Evolutionary conservation across 2,329 filamentous ascomycete genomes (phyloP).

Genomic region (Penicillium glabrum): DNA sequence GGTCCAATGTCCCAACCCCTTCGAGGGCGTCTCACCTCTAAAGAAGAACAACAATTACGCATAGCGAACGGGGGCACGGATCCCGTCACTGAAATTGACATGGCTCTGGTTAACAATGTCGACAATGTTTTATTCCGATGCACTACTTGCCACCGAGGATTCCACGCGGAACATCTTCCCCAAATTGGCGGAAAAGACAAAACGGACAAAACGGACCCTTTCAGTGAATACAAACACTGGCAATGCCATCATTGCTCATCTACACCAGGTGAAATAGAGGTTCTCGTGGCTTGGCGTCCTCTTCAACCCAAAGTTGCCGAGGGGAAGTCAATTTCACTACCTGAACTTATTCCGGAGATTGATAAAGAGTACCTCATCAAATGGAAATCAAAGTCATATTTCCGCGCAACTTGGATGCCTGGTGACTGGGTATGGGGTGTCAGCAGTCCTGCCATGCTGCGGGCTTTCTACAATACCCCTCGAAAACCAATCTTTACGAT

Average conservation of each 20-base stretch:
- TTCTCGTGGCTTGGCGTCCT: constrained; percentile 87
- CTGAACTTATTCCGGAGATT: constrained; percentile 64
- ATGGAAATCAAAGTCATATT: constrained; percentile 79
- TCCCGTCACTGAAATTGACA: constrained; percentile 66
- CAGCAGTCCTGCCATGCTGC: constrained; percentile 63
- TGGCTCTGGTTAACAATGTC: constrained; percentile 69
- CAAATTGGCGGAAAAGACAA: constrained; percentile 26
- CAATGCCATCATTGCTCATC: constrained; percentile 75
- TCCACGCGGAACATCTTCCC: constrained; percentile 82
- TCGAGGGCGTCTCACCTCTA: constrained; percentile 67
- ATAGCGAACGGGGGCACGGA: constrained; percentile 77
- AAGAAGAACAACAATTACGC: constrained; percentile 80
- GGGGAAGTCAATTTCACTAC: constrained; percentile 27
- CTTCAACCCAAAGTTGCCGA: constrained; percentile 52
- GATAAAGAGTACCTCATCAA: constrained; percentile 92
- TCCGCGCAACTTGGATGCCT: constrained; percentile 80
- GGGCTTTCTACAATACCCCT: constrained; percentile 71
- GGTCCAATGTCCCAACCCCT: constrained; percentile 75
- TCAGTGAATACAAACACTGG: constrained; percentile 74
- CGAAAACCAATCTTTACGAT: constrained; percentile 66
- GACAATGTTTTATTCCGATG: constrained; percentile 83
- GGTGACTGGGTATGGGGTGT: constrained; percentile 86
- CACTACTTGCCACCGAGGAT: constrained; percentile 70
- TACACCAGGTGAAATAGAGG: constrained; percentile 65
- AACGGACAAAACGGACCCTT: constrained; percentile 43